Conservation (phyloP, 805 yeast species). For the Wickerhamomyces chaumierensis region DNA sequence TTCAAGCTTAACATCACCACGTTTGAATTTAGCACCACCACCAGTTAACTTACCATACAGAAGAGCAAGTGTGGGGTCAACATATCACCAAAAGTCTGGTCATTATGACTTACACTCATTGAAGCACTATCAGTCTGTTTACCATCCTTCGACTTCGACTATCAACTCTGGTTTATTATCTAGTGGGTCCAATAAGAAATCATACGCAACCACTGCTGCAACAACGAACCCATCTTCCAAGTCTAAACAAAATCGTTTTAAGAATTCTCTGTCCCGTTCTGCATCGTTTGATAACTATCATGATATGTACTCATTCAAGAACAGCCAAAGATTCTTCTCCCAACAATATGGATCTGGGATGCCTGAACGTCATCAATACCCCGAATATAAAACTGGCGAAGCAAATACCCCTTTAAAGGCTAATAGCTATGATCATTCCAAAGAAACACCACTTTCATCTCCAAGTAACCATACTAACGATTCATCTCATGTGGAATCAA, state of each 20-base stretch:
- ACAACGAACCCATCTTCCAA: background rate
- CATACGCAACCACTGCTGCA: background rate
- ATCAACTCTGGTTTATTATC: background rate
- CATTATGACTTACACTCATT: slow-evolving; percentile 3
- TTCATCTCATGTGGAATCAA: slow-evolving; percentile 17
- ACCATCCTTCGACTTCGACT: background rate
- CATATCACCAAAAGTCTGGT: background rate
- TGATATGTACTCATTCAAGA: background rate
- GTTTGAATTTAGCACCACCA: slow-evolving; percentile 63
- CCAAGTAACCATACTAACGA: slow-evolving; percentile 15
- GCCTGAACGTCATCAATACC: background rate
- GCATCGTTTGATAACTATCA: background rate
- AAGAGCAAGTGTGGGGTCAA: slow-evolving; percentile 22
- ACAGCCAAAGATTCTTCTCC: background rate
- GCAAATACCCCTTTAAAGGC: background rate
- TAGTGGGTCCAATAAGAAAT: background rate
- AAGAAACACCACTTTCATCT: slow-evolving; percentile 16
- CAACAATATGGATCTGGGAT: background rate
- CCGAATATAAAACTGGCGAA: background rate
- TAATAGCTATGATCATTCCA: background rate
- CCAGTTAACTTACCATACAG: slow-evolving; percentile 54
- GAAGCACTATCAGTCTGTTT: background rate
- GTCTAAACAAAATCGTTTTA: background rate
- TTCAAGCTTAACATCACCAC: slow-evolving; percentile 21
- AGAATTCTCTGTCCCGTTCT: background rate